phyloP scores from a whole-genome alignment of 129 eudicot species.

The carrot (Daucus carota) region DNA sequence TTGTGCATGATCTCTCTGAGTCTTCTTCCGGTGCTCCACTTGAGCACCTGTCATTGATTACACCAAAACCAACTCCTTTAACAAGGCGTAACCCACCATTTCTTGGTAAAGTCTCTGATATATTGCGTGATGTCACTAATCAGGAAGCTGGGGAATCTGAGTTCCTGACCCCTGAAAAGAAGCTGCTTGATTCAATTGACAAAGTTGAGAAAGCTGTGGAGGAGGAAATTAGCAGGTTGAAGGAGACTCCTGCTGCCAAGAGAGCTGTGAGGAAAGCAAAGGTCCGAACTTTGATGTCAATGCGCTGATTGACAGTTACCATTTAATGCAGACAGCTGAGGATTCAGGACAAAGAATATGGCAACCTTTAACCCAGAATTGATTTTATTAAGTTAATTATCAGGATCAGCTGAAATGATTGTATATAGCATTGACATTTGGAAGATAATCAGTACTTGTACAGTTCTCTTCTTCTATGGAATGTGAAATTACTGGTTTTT shows the following conservation, averaged over 20 bases:
- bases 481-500: not conserved
- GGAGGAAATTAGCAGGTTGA: constrained; percentile 53
- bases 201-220: constrained; percentile 64
- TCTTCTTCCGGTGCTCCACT: constrained; percentile 49
- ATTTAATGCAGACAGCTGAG: not conserved
- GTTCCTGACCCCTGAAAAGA: constrained; percentile 66
- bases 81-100: constrained; percentile 19
- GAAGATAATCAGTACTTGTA: not conserved
- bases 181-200: constrained; percentile 75
- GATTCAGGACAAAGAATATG: not conserved
- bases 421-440: not conserved
- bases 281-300: constrained; percentile 67
- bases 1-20: constrained; percentile 28
- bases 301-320: constrained; percentile 36
- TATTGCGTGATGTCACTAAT: constrained; percentile 28
- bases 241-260: constrained; percentile 75
- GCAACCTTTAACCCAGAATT: not conserved
- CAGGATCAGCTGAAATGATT: not conserved
- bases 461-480: not conserved
- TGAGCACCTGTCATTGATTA: constrained; percentile 43
- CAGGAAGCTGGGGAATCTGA: constrained; percentile 32
- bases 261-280: constrained; percentile 62
- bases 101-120: constrained; percentile 45
- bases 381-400: not conserved
- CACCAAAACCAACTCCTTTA: constrained; percentile 43